Evolutionary conservation across 2,329 filamentous ascomycete genomes (phyloP), one percentile per base, ranked within the genome.

Genomic region (Aspergillus oerlinghausenensis): DNA sequence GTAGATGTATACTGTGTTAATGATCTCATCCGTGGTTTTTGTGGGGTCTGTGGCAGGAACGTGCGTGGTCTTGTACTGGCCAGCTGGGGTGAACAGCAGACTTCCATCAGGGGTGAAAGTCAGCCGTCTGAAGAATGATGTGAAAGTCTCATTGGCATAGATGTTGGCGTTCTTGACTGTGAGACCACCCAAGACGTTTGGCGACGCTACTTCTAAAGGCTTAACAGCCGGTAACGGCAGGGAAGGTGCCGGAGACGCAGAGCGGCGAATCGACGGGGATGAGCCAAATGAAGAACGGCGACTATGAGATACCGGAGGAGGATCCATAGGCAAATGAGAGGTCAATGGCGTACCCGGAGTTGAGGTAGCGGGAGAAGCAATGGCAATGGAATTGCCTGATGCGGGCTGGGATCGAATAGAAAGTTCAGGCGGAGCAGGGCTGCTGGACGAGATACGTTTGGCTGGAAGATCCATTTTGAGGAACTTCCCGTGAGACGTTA

Each of bases 1-100:
- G 74, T 99, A 99, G 54, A 99, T 94, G 75, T 99, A 99, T 23
- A 99, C 95, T 0, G 94, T 99, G 70, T 99, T 99, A 66, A 89
- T 92, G 52, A 97, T 83, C 63, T 99, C 93, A 65, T 94, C 93
- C 0, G 83, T 83, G 0, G 85, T 82, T 72, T 92, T 96, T 1
- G 80, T 70, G n/a, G 80, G 77, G 60, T 92, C 89, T 50, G 84
- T 83, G 23, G 87, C 78, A 50, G 85, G 84, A 23, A 80, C 77
- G 63, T 90, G 85, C 51, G 91, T 84, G 2, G 88, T 89, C 71
- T 96, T 95, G 75, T 94, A 97, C 70, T 97, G 94, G 7, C 94
- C 94, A 1, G 94, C 93, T 2, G 94, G 94, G 0, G 94, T 99
- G 61, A 99, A 87, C 4, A 99, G 82, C 51, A 99, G 79, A 70